These are phyloP conservation scores for Erysimum pusillum DNA, from an alignment of 441 rosid species.

Conservation along the genomic window DNA sequence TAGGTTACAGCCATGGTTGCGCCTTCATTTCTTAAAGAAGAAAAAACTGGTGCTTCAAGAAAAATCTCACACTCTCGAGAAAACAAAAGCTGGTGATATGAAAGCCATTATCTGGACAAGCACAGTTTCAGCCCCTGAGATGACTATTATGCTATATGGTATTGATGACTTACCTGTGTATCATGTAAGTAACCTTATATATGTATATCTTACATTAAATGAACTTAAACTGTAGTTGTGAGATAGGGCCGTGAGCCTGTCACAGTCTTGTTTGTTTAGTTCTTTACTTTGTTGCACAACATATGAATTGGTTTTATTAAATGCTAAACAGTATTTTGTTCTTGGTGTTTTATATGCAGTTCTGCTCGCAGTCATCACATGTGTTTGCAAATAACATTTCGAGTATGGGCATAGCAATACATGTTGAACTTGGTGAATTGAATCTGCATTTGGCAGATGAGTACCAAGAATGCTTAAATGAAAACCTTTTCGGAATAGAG, in stretches of 20 bases:
- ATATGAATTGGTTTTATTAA: not conserved
- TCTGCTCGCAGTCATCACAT: conserved; percentile 96
- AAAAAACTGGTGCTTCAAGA: conserved; percentile 77
- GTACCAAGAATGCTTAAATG: conserved; percentile 89
- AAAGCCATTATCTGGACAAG: conserved; percentile 92
- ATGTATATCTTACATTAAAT: conserved; percentile 4
- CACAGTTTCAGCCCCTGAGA: conserved; percentile 98
- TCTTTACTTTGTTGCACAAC: not conserved
- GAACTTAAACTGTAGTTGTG: conserved; percentile 10
- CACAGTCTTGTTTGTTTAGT: conserved; percentile 15
- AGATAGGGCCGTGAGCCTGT: conserved; percentile 5
- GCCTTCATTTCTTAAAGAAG: conserved; percentile 71
- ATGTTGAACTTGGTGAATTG: conserved; percentile 97
- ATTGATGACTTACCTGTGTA: conserved; percentile 69
- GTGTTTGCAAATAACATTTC: conserved; percentile 93
- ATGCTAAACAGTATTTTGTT: conserved; percentile 20
- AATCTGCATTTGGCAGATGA: conserved; percentile 96
- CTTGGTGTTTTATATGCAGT: conserved; percentile 59
- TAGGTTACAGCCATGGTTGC: conserved; percentile 88
- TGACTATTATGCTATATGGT: conserved; percentile 80
- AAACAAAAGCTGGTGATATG: conserved; percentile 61
- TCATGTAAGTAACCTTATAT: conserved; percentile 75
- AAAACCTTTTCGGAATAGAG: conserved; percentile 85
- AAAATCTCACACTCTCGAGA: conserved; percentile 54
- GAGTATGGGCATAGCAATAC: conserved; percentile 73